phyloP scores from a whole-genome alignment of 176 grass and related monocot genomes.

The Oryza glaberrima region DNA sequence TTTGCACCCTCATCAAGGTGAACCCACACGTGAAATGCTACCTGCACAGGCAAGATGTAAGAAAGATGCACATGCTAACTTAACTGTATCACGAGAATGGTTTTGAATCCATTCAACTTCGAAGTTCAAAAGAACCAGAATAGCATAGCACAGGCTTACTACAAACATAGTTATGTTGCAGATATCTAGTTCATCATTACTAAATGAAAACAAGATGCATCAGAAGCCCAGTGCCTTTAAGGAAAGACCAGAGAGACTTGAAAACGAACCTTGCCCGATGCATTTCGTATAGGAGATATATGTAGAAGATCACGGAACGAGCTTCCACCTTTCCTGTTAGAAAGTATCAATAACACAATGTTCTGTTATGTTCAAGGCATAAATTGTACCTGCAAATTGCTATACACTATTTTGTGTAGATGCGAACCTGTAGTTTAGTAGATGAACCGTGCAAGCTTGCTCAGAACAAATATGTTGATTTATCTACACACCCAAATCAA shows the following conservation, averaged over 20 bases:
- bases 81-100: too few relatives aligned
- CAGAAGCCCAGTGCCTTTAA: conserved; percentile 8
- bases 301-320: conserved; percentile 81
- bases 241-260: conserved; percentile 28
- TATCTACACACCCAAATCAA: conserved; percentile 61
- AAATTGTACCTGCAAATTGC: conserved; percentile 16
- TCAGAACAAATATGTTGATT: conserved; percentile 67
- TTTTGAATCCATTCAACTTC: too few relatives aligned
- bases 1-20: conserved; percentile 68
- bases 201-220: conserved; percentile 25
- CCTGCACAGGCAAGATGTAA: conserved; percentile 43
- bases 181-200: not conserved
- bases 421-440: conserved; percentile 78
- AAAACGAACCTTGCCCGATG: conserved; percentile 83
- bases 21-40: conserved; percentile 81
- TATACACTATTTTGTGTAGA: conserved; percentile 13
- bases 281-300: conserved; percentile 86
- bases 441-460: conserved; percentile 67
- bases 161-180: too few relatives aligned
- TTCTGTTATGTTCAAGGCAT: conserved; percentile 20
- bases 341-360: conserved; percentile 23
- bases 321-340: conserved; percentile 88
- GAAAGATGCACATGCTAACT: not conserved
- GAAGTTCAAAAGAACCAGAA: too few relatives aligned
- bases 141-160: too few relatives aligned